Evolutionary conservation across 1,139 yeast species (phyloP).

Genomic region (Taphrina pruni): DNA sequence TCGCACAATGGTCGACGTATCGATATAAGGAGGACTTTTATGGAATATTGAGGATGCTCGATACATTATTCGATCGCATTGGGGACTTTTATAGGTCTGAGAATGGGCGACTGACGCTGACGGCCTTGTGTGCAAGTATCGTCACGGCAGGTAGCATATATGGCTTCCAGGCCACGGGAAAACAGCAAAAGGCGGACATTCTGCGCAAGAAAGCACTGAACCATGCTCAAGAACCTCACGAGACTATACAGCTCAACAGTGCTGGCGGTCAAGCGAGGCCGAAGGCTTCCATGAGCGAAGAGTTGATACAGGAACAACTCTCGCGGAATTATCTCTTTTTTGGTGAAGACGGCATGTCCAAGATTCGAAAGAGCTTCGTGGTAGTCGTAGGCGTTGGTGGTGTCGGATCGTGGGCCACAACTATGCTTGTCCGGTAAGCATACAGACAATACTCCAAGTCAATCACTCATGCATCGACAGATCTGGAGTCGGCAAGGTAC

Average conservation of each 20-base stretch:
- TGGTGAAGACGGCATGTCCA: conserved; percentile 81
- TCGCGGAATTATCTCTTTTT: conserved; percentile 92
- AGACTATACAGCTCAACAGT: conserved; percentile 20
- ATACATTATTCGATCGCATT: not conserved
- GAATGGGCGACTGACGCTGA: conserved; percentile 17
- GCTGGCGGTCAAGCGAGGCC: conserved; percentile 16
- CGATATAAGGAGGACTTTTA: too few relatives aligned
- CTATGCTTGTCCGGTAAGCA: conserved; percentile 73
- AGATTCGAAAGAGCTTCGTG: conserved; percentile 72
- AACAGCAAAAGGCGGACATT: not conserved
- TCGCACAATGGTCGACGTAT: too few relatives aligned
- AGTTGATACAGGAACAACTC: conserved; percentile 82
- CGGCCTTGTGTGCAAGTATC: conserved; percentile 30
- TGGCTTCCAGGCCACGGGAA: conserved; percentile 25
- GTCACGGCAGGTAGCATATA: conserved; percentile 38
- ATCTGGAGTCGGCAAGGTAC: conserved; percentile 79
- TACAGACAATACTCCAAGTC: not conserved
- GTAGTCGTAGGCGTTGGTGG: conserved; percentile 98
- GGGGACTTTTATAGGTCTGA: conserved; percentile 21
- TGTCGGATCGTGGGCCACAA: conserved; percentile 95
- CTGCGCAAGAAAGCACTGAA: conserved; percentile 5
- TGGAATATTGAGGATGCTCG: not conserved
- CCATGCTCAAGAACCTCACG: conserved; percentile 28
- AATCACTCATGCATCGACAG: not conserved
- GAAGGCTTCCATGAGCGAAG: conserved; percentile 57